Conservation (phyloP, 2,329 filamentous ascomycete genomes). For the Colletotrichum truncatum region DNA sequence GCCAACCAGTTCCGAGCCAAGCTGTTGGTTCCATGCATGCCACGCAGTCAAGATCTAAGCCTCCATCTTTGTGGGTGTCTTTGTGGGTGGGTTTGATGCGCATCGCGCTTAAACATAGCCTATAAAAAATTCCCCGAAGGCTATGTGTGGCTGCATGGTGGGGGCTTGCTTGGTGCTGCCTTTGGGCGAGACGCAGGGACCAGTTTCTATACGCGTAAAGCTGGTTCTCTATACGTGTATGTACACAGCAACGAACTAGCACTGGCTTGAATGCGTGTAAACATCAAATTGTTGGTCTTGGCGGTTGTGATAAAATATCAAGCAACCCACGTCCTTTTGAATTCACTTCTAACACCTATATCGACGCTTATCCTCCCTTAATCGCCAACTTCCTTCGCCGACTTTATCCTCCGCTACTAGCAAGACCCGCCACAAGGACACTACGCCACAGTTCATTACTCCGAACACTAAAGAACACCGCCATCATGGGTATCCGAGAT, state of each 20-base stretch:
- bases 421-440: no score
- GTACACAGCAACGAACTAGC: neutral
- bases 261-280: neutral
- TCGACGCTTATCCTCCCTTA: no score
- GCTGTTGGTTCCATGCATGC: neutral
- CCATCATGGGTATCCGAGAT: constrained; percentile 7
- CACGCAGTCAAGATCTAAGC: constrained; percentile 9
- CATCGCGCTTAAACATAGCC: neutral
- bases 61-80: no score
- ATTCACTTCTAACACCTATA: no score
- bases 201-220: constrained; percentile 7
- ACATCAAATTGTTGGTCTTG: neutral
- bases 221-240: constrained; percentile 6
- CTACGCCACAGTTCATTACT: no score
- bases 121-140: neutral
- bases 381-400: no score
- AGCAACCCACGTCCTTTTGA: neutral
- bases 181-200: neutral
- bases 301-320: neutral
- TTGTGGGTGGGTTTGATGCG: neutral
- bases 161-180: neutral
- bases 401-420: no score
- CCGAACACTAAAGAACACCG: rapidly evolving
- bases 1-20: neutral
- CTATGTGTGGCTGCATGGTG: neutral